Evolutionary conservation across 2,329 filamentous ascomycete species (phyloP).

Genomic region (Cytospora leucostoma): DNA sequence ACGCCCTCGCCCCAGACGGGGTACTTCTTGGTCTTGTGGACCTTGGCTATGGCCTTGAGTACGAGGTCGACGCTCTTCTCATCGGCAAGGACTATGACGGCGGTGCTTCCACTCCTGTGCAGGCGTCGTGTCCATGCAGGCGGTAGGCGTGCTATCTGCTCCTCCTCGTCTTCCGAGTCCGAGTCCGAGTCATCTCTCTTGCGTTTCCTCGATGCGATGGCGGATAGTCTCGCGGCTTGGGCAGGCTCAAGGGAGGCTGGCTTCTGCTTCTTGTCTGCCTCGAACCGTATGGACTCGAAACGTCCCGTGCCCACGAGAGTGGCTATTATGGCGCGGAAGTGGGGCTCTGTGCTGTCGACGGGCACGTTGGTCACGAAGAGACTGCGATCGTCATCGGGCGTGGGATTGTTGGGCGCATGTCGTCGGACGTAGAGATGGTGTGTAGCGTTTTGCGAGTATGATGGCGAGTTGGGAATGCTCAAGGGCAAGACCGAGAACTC

Average conservation of each 20-base stretch:
- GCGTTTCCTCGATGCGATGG: slow-evolving; percentile 50
- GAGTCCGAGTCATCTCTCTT: slow-evolving; percentile 44
- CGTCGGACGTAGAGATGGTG: slow-evolving; percentile 88
- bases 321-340: slow-evolving; percentile 75
- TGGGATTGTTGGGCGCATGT: slow-evolving; percentile 78
- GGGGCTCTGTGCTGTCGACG: slow-evolving; percentile 75
- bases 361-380: slow-evolving; percentile 92
- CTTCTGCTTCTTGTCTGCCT: slow-evolving; percentile 54
- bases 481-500: slow-evolving; percentile 73
- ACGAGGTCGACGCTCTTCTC: slow-evolving; percentile 73
- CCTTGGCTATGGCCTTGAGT: slow-evolving; percentile 71
- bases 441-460: slow-evolving; percentile 62
- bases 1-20: slow-evolving; percentile 71
- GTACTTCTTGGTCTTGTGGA: slow-evolving; percentile 58
- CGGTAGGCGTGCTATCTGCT: slow-evolving; percentile 65
- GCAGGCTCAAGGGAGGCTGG: slow-evolving; percentile 47
- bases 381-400: slow-evolving; percentile 71
- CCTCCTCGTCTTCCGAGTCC: slow-evolving; percentile 62
- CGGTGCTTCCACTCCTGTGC: slow-evolving; percentile 73
- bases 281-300: slow-evolving; percentile 78
- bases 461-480: slow-evolving; percentile 62
- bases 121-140: slow-evolving; percentile 72
- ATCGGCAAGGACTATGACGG: slow-evolving; percentile 83
- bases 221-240: slow-evolving; percentile 43
- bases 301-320: slow-evolving; percentile 73